Base-by-base conservation (phyloP, 768 basidiomycete genomes). In the Amanita polypyramis region DNA sequence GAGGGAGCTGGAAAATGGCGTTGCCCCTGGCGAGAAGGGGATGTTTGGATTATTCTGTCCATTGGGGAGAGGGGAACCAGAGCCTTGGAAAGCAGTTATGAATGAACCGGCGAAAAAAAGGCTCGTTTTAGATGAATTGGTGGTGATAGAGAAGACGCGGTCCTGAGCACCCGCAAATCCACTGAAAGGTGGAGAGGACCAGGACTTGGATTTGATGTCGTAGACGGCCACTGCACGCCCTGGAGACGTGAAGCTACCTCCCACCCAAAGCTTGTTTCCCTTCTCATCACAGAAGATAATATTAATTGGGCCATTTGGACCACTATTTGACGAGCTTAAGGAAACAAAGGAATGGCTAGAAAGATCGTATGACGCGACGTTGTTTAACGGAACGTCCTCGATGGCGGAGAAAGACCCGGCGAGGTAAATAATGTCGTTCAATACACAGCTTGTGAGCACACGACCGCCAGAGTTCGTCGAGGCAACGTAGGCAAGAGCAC, bases 61-160 rank as follows among this genome's bases (percentile, higher is more conserved):
- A 58, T 80, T 85, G 41, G 78, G 55, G 36, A 56, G 46, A 12
- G 65, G 59, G 27, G 71, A 64, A 5, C 63, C 69, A 52, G 68
- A 74, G 38, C 80, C 79, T 30, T 49, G 47, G 59, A 89, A 93
- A 1, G 77, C 67, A 2, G 88, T 85, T 47, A 85, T 56, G 69
- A 99, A 99, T 10, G 84, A 83, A 33, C 96, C 96, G 0, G 85
- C 75, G 59, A 98, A 93, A 60, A 93, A 84, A 46, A 97, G 66
- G 52, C 85, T 87, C 10, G 72, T 67, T 46, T 75, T 72, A 45
- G 88, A 81, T 30, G 80, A 67, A 56, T 86, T 87, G 25, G 82
- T 66, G 30, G 79, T 73, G 58, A 98, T 96, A 40, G 86, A 84
- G 21, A 70, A 62, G 46, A 98, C 89, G 55, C 75, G 69, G 7